Percentiles rank a stretch among this genome's conserved stretches.
These are phyloP conservation scores for Cudoniella acicularis DNA, from an alignment of 495 filamentous ascomycete species.

Conservation along the genomic window DNA sequence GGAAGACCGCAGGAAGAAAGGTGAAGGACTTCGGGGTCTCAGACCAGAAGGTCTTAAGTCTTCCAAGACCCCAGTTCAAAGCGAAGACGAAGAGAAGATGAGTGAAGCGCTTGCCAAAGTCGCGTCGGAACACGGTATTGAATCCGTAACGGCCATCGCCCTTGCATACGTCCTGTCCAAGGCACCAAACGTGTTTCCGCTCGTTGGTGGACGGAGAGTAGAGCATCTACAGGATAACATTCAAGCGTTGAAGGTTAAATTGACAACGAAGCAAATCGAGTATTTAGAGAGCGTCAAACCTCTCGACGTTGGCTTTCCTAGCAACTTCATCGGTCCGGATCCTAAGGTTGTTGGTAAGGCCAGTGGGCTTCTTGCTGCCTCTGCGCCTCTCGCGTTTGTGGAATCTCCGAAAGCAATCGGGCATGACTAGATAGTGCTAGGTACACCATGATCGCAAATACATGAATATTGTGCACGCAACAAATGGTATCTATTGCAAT, in stretches of 20 bases:
- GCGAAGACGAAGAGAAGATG: constrained; percentile 43
- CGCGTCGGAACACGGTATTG: constrained; percentile 46
- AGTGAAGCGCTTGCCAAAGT: constrained; percentile 54
- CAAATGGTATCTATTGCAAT: too few species aligned
- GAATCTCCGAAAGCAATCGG: too few species aligned
- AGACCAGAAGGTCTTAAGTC: too few species aligned
- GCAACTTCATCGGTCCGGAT: constrained; percentile 50
- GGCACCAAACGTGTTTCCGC: constrained; percentile 71
- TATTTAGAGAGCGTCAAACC: constrained; percentile 59
- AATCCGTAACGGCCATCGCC: constrained; percentile 57
- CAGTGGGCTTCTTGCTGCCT: too few species aligned
- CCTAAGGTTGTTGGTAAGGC: too few species aligned
- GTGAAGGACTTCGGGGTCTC: constrained; percentile 12
- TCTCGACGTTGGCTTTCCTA: constrained; percentile 63
- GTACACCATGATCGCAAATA: too few species aligned
- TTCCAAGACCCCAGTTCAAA: too few species aligned
- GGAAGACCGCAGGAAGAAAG: constrained; percentile 23
- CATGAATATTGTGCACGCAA: too few species aligned
- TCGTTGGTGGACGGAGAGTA: constrained; percentile 61
- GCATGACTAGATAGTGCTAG: too few species aligned
- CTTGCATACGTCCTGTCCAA: constrained; percentile 74
- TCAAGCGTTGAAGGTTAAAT: constrained; percentile 53
- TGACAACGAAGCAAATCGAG: constrained; percentile 58
- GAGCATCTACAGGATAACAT: constrained; percentile 65
- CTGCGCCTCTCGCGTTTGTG: too few species aligned